Base-by-base conservation (phyloP, 2,329 filamentous ascomycete species). In the Neofusicoccum cordaticola region DNA sequence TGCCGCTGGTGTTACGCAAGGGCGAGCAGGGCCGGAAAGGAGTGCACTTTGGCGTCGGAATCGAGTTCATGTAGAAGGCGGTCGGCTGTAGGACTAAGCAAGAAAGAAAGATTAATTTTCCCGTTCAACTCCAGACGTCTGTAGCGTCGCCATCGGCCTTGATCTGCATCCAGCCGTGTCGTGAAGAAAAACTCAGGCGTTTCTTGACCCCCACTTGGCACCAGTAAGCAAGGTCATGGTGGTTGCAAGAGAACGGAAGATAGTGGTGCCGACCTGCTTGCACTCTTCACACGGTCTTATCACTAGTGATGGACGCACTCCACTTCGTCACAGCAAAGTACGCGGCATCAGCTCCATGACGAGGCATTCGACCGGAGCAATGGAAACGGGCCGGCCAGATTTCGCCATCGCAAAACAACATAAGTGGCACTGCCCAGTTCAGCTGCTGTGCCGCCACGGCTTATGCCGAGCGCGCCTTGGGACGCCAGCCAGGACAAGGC, bases 11-110 rank as follows among this genome's bases (percentile, higher is more conserved):
- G 17, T 77, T 92, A 72, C 85, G 95, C 65, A 89, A 85, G 68
- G 93, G 92, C 41, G 95, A 99, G 79, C 89, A 95, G 71, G 89
- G 88, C 15, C 87, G 94, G 63, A 99, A 99, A 80, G 95, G 95
- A 0, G 75, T 99, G 68, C 93, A 95, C 76, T 89, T 99, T 71
- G 95, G 95, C n/a, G 92, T 99, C 45, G 95, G 95, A 57, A 93
- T 99, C 74, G 96, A 91, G 80, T 97, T 99, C 76, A 80, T 98
- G 84, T 98, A 90, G 70, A 66, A 15, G 51, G 51, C 27, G 27
- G n/a, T 35, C 27, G 19, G 19, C 11, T 56, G 47, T 62, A 62
- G 47, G 19, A 62, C 22, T 45, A 47, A 56, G 41, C 42, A 47
- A 47, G 56, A 60, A 47, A 47, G 22, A 60, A 60, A 60, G 41